These are phyloP conservation scores for Nitzschia putrida DNA, from an alignment of 108 stramenopile genomes.

Conservation along the genomic window DNA sequence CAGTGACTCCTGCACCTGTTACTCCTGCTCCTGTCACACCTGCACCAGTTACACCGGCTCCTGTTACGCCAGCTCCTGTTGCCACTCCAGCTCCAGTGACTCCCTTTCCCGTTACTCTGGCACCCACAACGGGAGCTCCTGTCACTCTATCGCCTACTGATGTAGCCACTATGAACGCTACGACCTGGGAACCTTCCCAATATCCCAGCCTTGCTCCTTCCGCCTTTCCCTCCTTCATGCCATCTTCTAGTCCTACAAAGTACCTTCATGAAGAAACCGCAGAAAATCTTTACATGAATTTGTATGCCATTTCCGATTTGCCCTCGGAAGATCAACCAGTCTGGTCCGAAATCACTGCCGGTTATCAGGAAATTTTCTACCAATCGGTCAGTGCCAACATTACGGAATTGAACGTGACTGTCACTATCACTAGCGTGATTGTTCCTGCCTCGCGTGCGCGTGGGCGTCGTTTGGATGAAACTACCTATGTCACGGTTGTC, in stretches of 20 bases:
- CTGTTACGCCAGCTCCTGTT: background rate
- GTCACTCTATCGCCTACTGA: background rate
- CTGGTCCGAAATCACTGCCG: slow-evolving; percentile 3
- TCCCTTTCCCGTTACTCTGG: slow-evolving; percentile 3
- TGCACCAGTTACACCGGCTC: background rate
- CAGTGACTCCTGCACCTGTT: too few species aligned
- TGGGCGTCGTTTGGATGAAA: background rate
- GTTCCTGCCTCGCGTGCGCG: background rate
- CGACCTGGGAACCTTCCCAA: too few species aligned
- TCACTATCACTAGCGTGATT: slow-evolving; percentile 5
- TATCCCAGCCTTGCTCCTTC: slow-evolving; percentile 1
- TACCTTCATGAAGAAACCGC: background rate
- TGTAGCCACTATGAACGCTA: background rate
- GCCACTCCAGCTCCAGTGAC: background rate
- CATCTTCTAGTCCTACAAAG: background rate
- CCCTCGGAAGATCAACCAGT: background rate
- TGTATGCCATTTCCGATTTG: slow-evolving; percentile 14
- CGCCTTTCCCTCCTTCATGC: background rate
- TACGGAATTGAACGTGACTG: background rate
- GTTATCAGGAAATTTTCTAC: background rate
- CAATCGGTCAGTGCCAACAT: slow-evolving; percentile 5
- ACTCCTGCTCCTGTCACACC: too few species aligned
- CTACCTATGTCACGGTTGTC: slow-evolving; percentile 16
- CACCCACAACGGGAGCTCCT: slow-evolving; percentile 2
- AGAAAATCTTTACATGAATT: slow-evolving; percentile 5